These are phyloP conservation scores for Wallacemonas collosoma DNA, from an alignment of 208 protist species.

Conservation along the genomic window DNA sequence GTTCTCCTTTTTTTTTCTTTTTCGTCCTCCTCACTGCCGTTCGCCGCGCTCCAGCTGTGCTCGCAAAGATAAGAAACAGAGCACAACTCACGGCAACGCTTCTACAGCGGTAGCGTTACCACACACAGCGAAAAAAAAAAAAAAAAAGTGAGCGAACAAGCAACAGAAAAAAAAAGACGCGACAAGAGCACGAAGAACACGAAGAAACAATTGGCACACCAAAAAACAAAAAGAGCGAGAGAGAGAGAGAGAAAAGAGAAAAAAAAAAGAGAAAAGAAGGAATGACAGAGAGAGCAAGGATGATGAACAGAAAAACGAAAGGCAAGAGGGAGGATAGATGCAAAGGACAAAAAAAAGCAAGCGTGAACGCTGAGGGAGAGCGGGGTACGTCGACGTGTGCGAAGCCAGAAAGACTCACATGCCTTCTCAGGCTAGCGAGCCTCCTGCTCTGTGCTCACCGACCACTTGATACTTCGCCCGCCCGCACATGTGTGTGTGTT, in stretches of 20 bases:
- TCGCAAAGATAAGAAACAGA: too few species aligned
- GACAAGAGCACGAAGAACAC: neutral
- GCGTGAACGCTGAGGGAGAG: neutral
- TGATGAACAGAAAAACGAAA: slow-evolving; percentile 15
- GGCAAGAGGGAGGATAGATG: neutral
- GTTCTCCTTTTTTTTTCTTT: too few species aligned
- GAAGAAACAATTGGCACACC: neutral
- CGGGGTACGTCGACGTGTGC: neutral
- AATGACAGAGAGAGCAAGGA: neutral
- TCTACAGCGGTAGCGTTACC: neutral
- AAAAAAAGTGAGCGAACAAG: neutral
- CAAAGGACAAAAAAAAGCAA: slow-evolving; percentile 10
- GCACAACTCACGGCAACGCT: neutral
- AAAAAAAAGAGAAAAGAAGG: slow-evolving; percentile 16
- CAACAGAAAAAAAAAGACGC: slow-evolving; percentile 10
- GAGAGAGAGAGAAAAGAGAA: slow-evolving; percentile 9
- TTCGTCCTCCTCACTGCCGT: too few species aligned
- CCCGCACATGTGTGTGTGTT: slow-evolving; percentile 5
- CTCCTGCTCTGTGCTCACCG: too few species aligned
- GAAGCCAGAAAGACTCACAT: too few species aligned
- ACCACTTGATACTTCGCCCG: neutral
- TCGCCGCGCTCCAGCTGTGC: too few species aligned
- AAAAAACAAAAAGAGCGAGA: neutral
- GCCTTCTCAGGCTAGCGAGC: too few species aligned
- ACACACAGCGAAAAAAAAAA: slow-evolving; percentile 11